Conservation (phyloP, 2,329 filamentous ascomycete genomes). For the Microsporum canis region DNA sequence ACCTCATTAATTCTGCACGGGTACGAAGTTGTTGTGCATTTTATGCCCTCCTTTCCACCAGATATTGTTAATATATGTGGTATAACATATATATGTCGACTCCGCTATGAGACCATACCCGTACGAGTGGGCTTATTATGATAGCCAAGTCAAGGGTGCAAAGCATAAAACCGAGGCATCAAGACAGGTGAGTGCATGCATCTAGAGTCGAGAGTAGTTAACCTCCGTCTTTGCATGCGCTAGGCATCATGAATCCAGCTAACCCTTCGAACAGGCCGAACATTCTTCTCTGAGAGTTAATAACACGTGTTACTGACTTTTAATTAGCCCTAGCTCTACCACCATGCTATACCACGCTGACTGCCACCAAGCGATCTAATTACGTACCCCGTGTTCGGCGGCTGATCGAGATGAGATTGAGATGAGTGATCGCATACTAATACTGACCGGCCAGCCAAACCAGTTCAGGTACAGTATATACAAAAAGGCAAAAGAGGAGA, state of each 20-base stretch:
- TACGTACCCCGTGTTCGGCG: background rate
- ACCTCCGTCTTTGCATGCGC: background rate
- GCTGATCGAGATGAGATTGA: background rate
- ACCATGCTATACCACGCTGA: background rate
- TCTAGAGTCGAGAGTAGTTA: background rate
- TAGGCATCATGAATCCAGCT: too few species aligned
- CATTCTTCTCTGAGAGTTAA: background rate
- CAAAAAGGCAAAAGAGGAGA: background rate
- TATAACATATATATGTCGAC: too few species aligned
- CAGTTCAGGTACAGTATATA: background rate
- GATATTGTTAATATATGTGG: too few species aligned
- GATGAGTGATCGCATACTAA: background rate
- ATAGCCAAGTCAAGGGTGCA: background rate
- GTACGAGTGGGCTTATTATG: background rate
- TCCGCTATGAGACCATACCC: background rate
- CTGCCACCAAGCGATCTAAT: background rate
- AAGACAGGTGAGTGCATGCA: background rate
- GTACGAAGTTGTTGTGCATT: background rate
- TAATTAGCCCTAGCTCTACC: background rate
- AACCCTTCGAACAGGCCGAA: too few species aligned
- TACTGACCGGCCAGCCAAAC: background rate
- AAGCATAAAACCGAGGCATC: background rate
- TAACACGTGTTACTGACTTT: background rate
- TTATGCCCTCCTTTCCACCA: background rate
- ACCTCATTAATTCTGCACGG: too few species aligned